Conservation (phyloP, 192 early-diverging fungal species). For the Kickxella alabastrina region DNA sequence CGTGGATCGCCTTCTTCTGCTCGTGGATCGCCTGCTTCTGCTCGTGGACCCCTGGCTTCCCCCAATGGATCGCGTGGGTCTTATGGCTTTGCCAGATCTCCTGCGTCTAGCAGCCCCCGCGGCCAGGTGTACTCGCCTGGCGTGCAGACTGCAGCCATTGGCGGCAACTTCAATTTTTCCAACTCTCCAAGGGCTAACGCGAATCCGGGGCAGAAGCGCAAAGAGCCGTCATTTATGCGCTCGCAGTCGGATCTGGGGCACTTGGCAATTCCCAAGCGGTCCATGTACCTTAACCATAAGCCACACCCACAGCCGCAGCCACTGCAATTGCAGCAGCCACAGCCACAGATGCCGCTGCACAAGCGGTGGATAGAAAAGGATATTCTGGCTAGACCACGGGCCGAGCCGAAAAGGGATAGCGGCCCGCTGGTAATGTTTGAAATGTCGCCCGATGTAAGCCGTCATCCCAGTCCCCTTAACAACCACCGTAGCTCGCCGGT, state of each 20-base stretch:
- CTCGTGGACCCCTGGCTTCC: not conserved
- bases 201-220: constrained; percentile 33
- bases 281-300: constrained; percentile 14
- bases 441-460: constrained; percentile 8
- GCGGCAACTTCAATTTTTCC: not conserved
- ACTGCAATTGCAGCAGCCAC: constrained; percentile 7
- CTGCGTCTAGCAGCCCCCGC: not conserved
- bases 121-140: constrained; percentile 1
- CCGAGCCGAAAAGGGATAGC: too few relatives aligned
- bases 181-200: not conserved
- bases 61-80: not conserved
- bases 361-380: too few relatives aligned
- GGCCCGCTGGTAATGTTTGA: constrained; percentile 5
- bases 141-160: constrained; percentile 4
- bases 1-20: not conserved
- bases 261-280: constrained; percentile 29
- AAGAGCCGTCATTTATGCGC: constrained; percentile 49
- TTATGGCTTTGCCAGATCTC: not conserved
- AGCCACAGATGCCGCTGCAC: constrained; percentile 2
- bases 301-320: not conserved
- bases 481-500: not conserved
- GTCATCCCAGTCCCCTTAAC: not conserved
- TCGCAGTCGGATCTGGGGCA: constrained; percentile 48
- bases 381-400: too few relatives aligned
- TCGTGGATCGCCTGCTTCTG: not conserved